These are phyloP conservation scores for Eucalyptus polybractea DNA, from an alignment of 345 rosid species.

Conservation along the genomic window DNA sequence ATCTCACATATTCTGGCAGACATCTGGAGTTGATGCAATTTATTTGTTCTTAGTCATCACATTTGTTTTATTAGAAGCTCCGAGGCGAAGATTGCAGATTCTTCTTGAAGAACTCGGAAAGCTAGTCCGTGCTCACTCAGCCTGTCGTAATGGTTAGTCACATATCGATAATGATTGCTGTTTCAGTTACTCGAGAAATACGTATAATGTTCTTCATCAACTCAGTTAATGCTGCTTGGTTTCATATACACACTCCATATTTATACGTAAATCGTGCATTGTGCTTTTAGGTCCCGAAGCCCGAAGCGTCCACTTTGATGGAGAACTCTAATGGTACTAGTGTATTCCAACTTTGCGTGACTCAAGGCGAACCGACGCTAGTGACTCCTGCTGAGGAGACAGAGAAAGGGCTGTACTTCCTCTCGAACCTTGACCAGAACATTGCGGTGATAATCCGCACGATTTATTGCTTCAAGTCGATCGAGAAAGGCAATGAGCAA, in stretches of 20 bases:
- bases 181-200: background rate
- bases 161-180: background rate
- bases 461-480: slow-evolving; percentile 70
- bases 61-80: background rate
- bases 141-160: background rate
- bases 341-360: slow-evolving; percentile 27
- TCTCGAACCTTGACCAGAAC: slow-evolving; percentile 91
- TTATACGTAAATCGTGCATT: background rate
- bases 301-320: slow-evolving; percentile 24
- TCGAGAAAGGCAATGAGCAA: slow-evolving; percentile 44
- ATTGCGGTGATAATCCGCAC: slow-evolving; percentile 72
- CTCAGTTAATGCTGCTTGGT: background rate
- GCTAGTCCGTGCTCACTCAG: background rate
- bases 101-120: background rate
- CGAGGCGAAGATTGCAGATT: background rate
- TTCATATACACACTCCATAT: background rate
- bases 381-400: slow-evolving; percentile 65
- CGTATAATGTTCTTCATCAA: background rate
- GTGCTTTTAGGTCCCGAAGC: slow-evolving; percentile 26
- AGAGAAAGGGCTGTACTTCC: slow-evolving; percentile 62
- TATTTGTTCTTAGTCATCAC: background rate
- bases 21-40: background rate
- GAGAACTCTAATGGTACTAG: slow-evolving; percentile 30
- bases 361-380: slow-evolving; percentile 39
- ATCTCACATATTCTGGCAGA: background rate